Conservation (phyloP, 106 monocot species). For the Phalaenopsis aphrodite region DNA sequence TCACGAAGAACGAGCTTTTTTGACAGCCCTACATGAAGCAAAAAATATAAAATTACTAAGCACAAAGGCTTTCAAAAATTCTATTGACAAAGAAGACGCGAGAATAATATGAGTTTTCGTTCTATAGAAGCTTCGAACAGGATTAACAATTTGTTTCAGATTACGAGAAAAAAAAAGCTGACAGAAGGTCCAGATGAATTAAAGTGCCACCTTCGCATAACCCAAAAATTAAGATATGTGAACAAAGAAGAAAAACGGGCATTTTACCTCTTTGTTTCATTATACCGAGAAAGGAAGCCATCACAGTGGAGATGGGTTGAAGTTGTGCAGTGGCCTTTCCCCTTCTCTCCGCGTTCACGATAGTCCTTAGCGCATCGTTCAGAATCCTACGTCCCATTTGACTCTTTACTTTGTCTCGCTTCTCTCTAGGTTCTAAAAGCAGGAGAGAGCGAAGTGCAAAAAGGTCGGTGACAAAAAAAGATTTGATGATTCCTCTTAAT, state of each 20-base stretch:
- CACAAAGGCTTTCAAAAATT: too few relatives aligned
- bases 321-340: slow-evolving; percentile 48
- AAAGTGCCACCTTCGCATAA: background rate
- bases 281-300: slow-evolving; percentile 54
- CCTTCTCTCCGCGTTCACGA: slow-evolving; percentile 69
- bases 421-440: background rate
- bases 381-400: slow-evolving; percentile 70
- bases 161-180: background rate
- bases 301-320: slow-evolving; percentile 55
- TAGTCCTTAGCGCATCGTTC: slow-evolving; percentile 64
- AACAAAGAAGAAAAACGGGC: background rate
- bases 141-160: background rate
- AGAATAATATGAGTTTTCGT: background rate
- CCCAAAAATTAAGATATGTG: background rate
- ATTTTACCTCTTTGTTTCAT: slow-evolving; percentile 54
- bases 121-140: background rate
- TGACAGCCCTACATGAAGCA: too few relatives aligned
- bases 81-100: too few relatives aligned
- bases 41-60: too few relatives aligned
- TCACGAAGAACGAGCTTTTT: too few relatives aligned
- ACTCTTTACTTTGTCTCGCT: background rate
- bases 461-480: background rate
- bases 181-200: background rate
- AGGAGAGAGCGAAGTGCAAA: background rate
- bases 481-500: background rate